phyloP scores from a whole-genome alignment of 2,329 filamentous ascomycete genomes.

The Cordyceps javanica region DNA sequence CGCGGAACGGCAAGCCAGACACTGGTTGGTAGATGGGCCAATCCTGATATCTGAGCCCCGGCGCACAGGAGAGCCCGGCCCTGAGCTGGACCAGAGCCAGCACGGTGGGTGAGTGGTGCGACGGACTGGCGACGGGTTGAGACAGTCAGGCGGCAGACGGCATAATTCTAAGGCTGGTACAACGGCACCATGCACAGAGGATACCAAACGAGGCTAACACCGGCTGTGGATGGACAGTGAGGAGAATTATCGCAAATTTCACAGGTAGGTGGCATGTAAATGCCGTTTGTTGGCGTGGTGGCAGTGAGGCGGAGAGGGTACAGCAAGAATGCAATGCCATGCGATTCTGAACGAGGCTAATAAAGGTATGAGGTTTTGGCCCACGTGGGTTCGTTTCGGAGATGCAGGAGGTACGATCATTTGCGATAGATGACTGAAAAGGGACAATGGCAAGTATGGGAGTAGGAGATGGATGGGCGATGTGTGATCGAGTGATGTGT shows the following conservation, averaged over 20 bases:
- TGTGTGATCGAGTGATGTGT: too few relatives aligned
- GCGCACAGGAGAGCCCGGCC: not conserved
- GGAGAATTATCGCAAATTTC: too few relatives aligned
- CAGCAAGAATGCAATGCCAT: not conserved
- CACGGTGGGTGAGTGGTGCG: not conserved
- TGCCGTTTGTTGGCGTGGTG: not conserved
- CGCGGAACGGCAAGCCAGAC: not conserved
- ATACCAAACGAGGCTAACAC: not conserved
- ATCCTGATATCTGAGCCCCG: slow-evolving; percentile 5
- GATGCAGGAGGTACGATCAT: not conserved
- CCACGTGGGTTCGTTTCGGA: not conserved
- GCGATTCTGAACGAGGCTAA: not conserved
- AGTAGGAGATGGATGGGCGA: too few relatives aligned
- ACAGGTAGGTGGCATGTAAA: not conserved
- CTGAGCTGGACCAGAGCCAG: not conserved
- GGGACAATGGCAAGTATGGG: not conserved
- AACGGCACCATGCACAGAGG: not conserved
- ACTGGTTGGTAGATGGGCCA: not conserved
- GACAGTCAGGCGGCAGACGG: not conserved
- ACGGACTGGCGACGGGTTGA: not conserved
- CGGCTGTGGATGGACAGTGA: not conserved
- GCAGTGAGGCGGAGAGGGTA: not conserved
- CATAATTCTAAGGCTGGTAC: not conserved
- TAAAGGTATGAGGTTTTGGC: not conserved
- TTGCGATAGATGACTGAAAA: not conserved